Percentiles rank a stretch among this genome's conserved stretches.
Evolutionary conservation across 768 basidiomycete genomes (phyloP).

Genomic region (Boletus reticuloceps): DNA sequence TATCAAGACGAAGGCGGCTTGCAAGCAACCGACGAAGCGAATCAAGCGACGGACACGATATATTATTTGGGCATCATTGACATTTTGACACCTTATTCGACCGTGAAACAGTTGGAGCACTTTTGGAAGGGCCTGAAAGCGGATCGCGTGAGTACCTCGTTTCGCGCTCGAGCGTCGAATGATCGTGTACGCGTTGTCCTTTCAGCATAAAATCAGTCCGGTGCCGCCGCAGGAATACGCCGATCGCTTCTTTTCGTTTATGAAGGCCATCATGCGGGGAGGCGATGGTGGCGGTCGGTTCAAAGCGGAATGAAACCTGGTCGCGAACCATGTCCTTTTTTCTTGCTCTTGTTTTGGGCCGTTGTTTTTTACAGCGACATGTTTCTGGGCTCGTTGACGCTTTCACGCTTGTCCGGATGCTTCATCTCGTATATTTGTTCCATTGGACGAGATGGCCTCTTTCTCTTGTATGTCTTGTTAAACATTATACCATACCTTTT

Average conservation of each 20-base stretch:
- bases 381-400: not conserved
- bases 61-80: constrained; percentile 98
- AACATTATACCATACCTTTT: too few relatives aligned
- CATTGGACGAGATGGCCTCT: not conserved
- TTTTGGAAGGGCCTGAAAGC: constrained; percentile 89
- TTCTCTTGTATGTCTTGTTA: not conserved
- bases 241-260: constrained; percentile 83
- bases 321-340: not conserved
- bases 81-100: constrained; percentile 87
- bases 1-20: constrained; percentile 97
- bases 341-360: not conserved
- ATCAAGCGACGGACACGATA: constrained; percentile 69
- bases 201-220: constrained; percentile 91
- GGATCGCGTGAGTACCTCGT: constrained; percentile 68
- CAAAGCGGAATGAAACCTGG: constrained; percentile 37
- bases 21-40: constrained; percentile 84
- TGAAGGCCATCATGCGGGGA: constrained; percentile 83
- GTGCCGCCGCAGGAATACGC: constrained; percentile 87
- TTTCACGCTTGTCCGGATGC: constrained; percentile 5
- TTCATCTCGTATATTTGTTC: constrained; percentile 7
- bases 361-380: too few relatives aligned
- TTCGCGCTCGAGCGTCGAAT: not conserved
- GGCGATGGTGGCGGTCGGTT: constrained; percentile 62
- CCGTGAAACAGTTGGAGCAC: constrained; percentile 78
- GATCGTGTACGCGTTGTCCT: not conserved